Evolutionary conservation across 257 asterid species (phyloP).

Genomic region (Schizonepeta tenuifolia): DNA sequence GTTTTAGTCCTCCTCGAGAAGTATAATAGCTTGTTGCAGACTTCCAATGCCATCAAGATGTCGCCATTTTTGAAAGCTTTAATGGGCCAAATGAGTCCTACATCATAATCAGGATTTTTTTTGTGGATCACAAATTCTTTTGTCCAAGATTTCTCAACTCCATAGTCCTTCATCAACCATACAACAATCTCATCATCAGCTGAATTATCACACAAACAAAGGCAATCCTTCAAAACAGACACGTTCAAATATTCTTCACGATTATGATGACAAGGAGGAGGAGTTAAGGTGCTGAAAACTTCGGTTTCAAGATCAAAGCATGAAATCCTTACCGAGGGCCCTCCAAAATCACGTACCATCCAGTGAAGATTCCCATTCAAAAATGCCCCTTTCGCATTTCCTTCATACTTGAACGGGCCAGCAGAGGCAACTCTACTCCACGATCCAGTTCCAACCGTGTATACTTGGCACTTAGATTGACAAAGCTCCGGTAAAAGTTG

Average conservation of each 20-base stretch:
- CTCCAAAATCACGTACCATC: not conserved
- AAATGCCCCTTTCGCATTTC: not conserved
- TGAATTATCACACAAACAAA: not conserved
- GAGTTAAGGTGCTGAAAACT: not conserved
- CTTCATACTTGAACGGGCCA: not conserved
- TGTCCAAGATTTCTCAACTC: not conserved
- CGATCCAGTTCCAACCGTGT: not conserved
- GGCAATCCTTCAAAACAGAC: conserved; percentile 7
- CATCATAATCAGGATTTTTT: too few species aligned
- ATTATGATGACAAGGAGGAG: conserved; percentile 1
- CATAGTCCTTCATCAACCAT: conserved; percentile 20
- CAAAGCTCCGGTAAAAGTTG: too few species aligned
- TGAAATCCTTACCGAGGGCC: conserved; percentile 3
- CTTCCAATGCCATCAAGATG: not conserved
- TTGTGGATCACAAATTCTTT: not conserved
- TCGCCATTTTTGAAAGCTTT: not conserved
- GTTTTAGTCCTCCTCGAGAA: not conserved
- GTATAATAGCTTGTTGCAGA: not conserved
- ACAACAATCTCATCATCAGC: not conserved
- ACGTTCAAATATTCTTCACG: not conserved
- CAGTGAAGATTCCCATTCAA: conserved; percentile 51
- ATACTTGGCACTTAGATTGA: not conserved
- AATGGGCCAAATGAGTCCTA: not conserved
- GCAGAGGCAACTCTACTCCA: not conserved
- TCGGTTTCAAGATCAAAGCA: conserved; percentile 23